Evolutionary conservation across 225 moss, liverwort and hornwort species (phyloP).

Genomic region (Asterella californica): DNA sequence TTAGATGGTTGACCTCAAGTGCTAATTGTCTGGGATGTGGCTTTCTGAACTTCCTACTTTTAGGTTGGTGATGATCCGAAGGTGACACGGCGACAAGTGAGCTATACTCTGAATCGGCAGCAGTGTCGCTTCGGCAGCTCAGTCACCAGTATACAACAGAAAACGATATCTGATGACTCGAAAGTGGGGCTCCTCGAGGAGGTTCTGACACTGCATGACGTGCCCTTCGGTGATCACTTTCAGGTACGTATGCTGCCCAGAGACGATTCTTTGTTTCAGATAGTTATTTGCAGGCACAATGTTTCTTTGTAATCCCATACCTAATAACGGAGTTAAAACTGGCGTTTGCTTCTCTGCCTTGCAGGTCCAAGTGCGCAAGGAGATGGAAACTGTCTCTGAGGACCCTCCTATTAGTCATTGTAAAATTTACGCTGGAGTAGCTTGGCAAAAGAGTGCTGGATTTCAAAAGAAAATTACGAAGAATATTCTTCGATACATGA

Average conservation of each 20-base stretch:
- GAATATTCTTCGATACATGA: slow-evolving; percentile 46
- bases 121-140: slow-evolving; percentile 68
- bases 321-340: background rate
- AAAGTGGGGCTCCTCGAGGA: slow-evolving; percentile 51
- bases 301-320: background rate
- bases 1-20: background rate
- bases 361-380: slow-evolving; percentile 76
- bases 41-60: background rate
- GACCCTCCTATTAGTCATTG: slow-evolving; percentile 48
- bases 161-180: slow-evolving; percentile 42
- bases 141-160: slow-evolving; percentile 66
- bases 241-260: slow-evolving; percentile 34
- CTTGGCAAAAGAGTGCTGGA: slow-evolving; percentile 84
- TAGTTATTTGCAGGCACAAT: background rate
- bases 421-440: slow-evolving; percentile 68
- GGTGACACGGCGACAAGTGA: slow-evolving; percentile 51
- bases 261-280: background rate
- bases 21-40: background rate
- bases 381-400: slow-evolving; percentile 46
- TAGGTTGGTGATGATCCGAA: slow-evolving; percentile 52
- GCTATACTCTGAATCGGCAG: slow-evolving; percentile 50
- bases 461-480: slow-evolving; percentile 73
- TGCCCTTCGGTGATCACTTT: slow-evolving; percentile 72
- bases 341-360: background rate
- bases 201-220: slow-evolving; percentile 60